These are phyloP conservation scores for Trichoderma lentiforme DNA, from an alignment of 2,329 filamentous ascomycete genomes.

Conservation along the genomic window DNA sequence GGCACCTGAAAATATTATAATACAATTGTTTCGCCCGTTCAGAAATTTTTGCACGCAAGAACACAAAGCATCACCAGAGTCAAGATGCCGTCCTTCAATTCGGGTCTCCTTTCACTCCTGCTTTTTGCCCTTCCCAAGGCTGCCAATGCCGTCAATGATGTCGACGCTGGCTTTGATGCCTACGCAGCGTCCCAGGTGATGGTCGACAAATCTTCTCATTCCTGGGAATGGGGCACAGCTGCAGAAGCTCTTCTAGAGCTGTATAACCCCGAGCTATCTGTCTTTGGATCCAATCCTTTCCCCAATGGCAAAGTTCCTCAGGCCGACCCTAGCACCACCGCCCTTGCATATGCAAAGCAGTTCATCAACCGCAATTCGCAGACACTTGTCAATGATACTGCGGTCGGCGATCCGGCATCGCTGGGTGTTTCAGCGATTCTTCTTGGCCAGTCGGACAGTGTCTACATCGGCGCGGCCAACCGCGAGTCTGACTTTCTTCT, in stretches of 20 bases:
- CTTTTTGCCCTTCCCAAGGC: neutral
- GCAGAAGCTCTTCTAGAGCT: slow-evolving; percentile 21
- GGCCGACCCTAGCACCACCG: neutral
- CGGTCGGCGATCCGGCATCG: slow-evolving; percentile 20
- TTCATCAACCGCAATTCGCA: slow-evolving; percentile 19
- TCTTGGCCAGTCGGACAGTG: slow-evolving; percentile 17
- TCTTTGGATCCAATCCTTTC: slow-evolving; percentile 19
- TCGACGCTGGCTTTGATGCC: slow-evolving; percentile 19
- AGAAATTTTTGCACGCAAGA: neutral
- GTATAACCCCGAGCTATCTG: slow-evolving; percentile 20
- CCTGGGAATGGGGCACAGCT: slow-evolving; percentile 22
- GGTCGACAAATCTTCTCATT: slow-evolving; percentile 9
- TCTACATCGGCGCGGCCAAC: slow-evolving; percentile 17
- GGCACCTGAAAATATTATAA: neutral
- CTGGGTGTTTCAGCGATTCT: slow-evolving; percentile 20
- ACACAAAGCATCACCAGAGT: neutral
- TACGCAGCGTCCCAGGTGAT: slow-evolving; percentile 17
- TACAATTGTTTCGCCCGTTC: neutral
- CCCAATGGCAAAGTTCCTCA: slow-evolving; percentile 18
- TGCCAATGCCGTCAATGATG: neutral
- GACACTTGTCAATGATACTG: slow-evolving; percentile 8
- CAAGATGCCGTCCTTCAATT: neutral
- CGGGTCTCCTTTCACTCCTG: neutral
- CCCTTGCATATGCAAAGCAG: slow-evolving; percentile 17
- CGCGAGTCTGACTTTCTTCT: slow-evolving; percentile 17